Conservation (phyloP, 2,329 filamentous ascomycete genomes). For the Ophiostoma quercus region DNA sequence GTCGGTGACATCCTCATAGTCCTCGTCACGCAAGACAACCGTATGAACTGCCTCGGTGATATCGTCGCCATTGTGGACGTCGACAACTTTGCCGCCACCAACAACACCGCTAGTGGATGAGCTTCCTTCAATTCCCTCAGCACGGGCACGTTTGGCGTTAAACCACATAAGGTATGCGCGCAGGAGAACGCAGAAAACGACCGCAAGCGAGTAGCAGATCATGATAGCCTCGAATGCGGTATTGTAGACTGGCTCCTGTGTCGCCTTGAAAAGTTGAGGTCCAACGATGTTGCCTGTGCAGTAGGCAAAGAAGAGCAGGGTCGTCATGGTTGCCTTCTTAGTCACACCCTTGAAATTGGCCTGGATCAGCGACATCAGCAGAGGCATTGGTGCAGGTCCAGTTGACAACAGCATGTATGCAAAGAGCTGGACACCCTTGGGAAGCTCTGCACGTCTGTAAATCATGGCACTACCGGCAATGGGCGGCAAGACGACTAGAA, state of each 20-base stretch:
- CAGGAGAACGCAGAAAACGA: not conserved
- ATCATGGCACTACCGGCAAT: slow-evolving; percentile 11
- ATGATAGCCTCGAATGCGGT: slow-evolving; percentile 8
- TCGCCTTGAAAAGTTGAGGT: slow-evolving; percentile 3
- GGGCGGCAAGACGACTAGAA: slow-evolving; percentile 1
- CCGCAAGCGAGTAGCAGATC: slow-evolving; percentile 13
- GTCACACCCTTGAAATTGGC: slow-evolving; percentile 9
- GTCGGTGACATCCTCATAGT: slow-evolving; percentile 7
- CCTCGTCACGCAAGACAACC: not conserved
- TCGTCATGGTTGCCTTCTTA: slow-evolving; percentile 11
- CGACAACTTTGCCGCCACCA: not conserved
- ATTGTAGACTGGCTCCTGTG: slow-evolving; percentile 1
- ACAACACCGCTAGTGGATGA: slow-evolving; percentile 8
- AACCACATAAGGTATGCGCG: slow-evolving; percentile 6
- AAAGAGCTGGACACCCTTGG: slow-evolving; percentile 6
- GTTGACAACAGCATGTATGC: slow-evolving; percentile 13
- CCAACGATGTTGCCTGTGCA: slow-evolving; percentile 12
- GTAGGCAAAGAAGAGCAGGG: not conserved
- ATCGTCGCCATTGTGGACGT: not conserved
- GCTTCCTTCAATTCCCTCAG: slow-evolving; percentile 6
- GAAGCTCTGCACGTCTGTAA: not conserved
- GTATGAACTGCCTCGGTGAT: not conserved
- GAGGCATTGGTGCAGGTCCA: slow-evolving; percentile 9
- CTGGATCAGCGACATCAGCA: slow-evolving; percentile 6
- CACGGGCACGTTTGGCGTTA: not conserved